Evolutionary conservation across 208 protist species (phyloP).

Genomic region (Balamuthia mandrillaris): DNA sequence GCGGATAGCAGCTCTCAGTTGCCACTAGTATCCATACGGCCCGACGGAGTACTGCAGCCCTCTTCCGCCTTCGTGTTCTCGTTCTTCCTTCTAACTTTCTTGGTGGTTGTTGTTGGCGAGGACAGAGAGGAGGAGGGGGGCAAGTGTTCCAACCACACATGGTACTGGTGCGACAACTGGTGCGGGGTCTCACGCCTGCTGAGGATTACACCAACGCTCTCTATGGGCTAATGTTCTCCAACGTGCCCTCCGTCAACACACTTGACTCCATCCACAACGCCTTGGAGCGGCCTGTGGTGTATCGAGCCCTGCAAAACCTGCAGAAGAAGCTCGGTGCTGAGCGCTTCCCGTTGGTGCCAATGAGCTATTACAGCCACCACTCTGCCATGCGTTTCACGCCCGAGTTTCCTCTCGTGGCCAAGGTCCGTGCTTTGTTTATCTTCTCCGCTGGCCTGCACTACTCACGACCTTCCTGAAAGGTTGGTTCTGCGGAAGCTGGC

Average conservation of each 20-base stretch:
- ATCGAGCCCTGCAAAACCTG: not conserved
- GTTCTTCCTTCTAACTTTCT: not conserved
- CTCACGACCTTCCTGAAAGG: too few species aligned
- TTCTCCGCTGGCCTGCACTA: too few species aligned
- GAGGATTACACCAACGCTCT: slow-evolving; percentile 28
- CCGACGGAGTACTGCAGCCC: not conserved
- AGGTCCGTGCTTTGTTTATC: too few species aligned
- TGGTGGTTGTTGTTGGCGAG: not conserved
- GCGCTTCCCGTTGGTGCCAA: not conserved
- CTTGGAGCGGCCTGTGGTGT: not conserved
- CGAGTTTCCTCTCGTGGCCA: slow-evolving; percentile 12
- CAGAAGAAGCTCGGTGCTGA: not conserved
- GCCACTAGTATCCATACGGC: not conserved
- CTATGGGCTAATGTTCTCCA: not conserved
- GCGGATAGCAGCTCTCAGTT: not conserved
- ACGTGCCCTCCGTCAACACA: not conserved
- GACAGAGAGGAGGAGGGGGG: not conserved
- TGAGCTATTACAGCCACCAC: slow-evolving; percentile 18
- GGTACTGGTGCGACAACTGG: not conserved
- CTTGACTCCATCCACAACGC: not conserved
- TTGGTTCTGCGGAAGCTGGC: slow-evolving; percentile 33
- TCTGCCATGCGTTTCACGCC: slow-evolving; percentile 13
- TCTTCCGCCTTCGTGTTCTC: not conserved
- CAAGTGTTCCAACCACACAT: not conserved
- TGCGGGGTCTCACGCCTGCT: not conserved